Evolutionary conservation across 2,329 filamentous ascomycete species (phyloP), one percentile per base, ranked within the genome.

Genomic region (Aspergillus quadricinctus): DNA sequence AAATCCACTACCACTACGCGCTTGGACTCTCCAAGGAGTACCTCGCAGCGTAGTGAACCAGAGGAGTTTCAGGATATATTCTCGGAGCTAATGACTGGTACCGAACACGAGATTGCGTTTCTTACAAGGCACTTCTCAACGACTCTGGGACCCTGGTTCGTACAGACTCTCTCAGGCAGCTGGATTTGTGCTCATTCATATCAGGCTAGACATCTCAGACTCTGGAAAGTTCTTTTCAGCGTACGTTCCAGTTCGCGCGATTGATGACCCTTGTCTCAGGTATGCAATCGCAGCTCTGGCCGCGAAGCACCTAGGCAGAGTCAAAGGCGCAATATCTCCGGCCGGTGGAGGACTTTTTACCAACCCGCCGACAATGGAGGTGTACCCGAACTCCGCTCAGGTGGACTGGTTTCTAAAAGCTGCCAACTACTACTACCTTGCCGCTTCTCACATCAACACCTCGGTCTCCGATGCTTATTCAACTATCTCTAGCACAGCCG

Each of bases 381-480:
- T 77, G 2, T 81, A 80, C 59, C 59, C 80, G 17, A 78, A 80
- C 50, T 67, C 74, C 0, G 65, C 68, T 23, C 66, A 75, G 23
- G 75, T 82, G 4, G 81, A 85, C 62, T 85, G 83, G 83, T 80
- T 78, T 55, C 82, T 84, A 64, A 83, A 84, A 58, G 82, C 80
- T 2, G 80, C 82, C 0, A 81, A 83, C 53, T 85, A 86, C 64
- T 85, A 85, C 67, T 82, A 85, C 58, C 77, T 77, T 59, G 81
- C 82, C 0, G 80, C 83, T 17, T 81, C 81, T 3, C 75, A 82
- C 2, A 72, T 80, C 40, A 76, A 69, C 63, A 72, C 61, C 59
- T 71, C 62, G 50, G 75, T 55, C 57, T 75, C 60, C 56, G 67
- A 67, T 65, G 62, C 67, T 51, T 69, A 68, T 58, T 63, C 60